Evolutionary conservation across 83 land plant genomes (phyloP).

Genomic region (Diphasiastrum complanatum): DNA sequence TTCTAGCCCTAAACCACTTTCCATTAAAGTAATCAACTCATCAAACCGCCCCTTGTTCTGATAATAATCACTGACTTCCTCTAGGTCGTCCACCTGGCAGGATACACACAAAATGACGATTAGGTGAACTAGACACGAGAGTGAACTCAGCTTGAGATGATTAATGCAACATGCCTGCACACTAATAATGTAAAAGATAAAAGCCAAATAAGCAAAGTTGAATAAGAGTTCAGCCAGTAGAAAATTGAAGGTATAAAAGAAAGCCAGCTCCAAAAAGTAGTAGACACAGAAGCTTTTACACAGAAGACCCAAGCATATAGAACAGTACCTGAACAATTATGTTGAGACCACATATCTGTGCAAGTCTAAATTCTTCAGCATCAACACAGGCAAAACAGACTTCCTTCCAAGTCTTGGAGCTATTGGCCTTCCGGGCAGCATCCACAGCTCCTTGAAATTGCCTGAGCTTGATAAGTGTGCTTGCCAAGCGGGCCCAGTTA

Average conservation of each 20-base stretch:
- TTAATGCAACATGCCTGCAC: too few relatives aligned
- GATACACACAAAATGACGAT: not conserved
- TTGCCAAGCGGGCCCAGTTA: constrained; percentile 91
- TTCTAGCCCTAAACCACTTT: constrained; percentile 94
- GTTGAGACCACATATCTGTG: constrained; percentile 96
- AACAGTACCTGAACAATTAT: constrained; percentile 75
- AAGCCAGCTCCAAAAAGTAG: not conserved
- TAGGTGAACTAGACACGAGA: not conserved
- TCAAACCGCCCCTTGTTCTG: constrained; percentile 91
- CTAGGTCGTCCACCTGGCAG: constrained; percentile 91
- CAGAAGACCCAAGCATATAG: too few relatives aligned
- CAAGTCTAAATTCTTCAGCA: constrained; percentile 97
- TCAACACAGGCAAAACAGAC: constrained; percentile 99
- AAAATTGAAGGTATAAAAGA: too few relatives aligned
- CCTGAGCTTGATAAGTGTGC: constrained; percentile 69
- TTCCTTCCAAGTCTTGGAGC: constrained; percentile 95
- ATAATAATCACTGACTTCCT: constrained; percentile 94
- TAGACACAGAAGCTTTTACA: too few relatives aligned
- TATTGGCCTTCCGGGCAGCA: constrained; percentile 97
- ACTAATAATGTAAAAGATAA: too few relatives aligned
- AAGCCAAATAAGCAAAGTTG: too few relatives aligned
- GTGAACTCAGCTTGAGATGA: not conserved
- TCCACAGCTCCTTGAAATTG: constrained; percentile 98
- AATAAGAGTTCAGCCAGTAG: too few relatives aligned
- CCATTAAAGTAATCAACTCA: constrained; percentile 93